Evolutionary conservation across 176 grass and related monocot genomes (phyloP).

Genomic region (Metroxylon sagu): DNA sequence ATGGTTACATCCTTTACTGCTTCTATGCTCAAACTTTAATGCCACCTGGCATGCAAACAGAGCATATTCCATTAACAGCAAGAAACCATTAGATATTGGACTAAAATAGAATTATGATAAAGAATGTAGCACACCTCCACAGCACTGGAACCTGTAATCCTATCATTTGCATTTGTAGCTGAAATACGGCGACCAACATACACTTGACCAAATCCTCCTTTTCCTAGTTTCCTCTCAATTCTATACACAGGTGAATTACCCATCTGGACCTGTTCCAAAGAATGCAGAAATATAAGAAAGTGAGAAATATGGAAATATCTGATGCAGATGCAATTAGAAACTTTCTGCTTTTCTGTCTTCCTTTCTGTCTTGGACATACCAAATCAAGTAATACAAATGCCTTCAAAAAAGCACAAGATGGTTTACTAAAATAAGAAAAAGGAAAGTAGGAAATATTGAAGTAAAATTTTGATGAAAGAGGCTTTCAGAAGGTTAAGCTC

Average conservation of each 20-base stretch:
- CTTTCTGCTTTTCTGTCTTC: too few species aligned
- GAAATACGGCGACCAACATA: slow-evolving; percentile 76
- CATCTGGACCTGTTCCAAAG: slow-evolving; percentile 58
- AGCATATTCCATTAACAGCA: background rate
- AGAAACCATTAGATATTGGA: too few species aligned
- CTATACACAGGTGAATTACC: slow-evolving; percentile 81
- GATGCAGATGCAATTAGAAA: too few species aligned
- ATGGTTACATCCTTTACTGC: slow-evolving; percentile 86
- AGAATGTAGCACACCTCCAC: slow-evolving; percentile 46
- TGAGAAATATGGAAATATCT: too few species aligned
- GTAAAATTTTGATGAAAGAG: too few species aligned
- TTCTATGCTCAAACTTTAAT: slow-evolving; percentile 96
- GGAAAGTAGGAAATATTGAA: too few species aligned
- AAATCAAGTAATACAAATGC: too few species aligned
- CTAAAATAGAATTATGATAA: too few species aligned
- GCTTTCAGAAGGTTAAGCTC: too few species aligned
- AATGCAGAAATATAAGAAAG: background rate
- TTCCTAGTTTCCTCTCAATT: slow-evolving; percentile 79
- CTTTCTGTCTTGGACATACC: too few species aligned
- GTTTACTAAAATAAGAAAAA: too few species aligned
- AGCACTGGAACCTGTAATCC: slow-evolving; percentile 35
- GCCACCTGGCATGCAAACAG: slow-evolving; percentile 50
- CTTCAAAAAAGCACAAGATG: too few species aligned
- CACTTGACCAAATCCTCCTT: slow-evolving; percentile 99
- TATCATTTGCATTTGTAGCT: slow-evolving; percentile 24